Percentiles rank a stretch among this genome's conserved stretches.
These are phyloP conservation scores for Globisporangium polare DNA, from an alignment of 352 stramenopile genomes.

Conservation along the genomic window DNA sequence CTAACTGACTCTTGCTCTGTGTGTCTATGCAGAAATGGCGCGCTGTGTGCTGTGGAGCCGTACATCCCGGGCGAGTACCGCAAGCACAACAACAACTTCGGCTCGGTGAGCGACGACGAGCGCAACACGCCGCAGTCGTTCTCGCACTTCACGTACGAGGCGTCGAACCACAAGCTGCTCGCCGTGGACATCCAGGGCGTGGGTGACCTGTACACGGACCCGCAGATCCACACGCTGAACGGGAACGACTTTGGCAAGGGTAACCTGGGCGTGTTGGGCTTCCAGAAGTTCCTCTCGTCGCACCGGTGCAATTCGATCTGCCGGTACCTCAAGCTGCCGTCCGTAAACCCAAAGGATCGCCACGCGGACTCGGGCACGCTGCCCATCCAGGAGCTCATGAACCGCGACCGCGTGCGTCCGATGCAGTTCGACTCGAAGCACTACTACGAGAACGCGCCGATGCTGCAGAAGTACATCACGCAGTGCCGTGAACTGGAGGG, in stretches of 20 bases:
- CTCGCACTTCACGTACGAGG: slow-evolving; percentile 93
- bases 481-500: slow-evolving; percentile 60
- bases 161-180: slow-evolving; percentile 88
- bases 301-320: slow-evolving; percentile 89
- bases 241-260: slow-evolving; percentile 86
- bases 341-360: slow-evolving; percentile 75
- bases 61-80: slow-evolving; percentile 83
- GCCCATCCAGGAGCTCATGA: slow-evolving; percentile 81
- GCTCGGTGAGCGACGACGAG: slow-evolving; percentile 79
- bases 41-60: slow-evolving; percentile 71
- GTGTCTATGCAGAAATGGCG: slow-evolving; percentile 31
- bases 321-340: slow-evolving; percentile 78
- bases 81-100: slow-evolving; percentile 90
- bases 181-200: slow-evolving; percentile 95
- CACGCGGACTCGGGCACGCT: slow-evolving; percentile 72
- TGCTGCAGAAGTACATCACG: slow-evolving; percentile 84
- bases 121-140: slow-evolving; percentile 90
- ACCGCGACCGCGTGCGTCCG: slow-evolving; percentile 57
- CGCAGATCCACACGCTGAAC: slow-evolving; percentile 88
- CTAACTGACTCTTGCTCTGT: neutral
- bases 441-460: slow-evolving; percentile 83
- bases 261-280: slow-evolving; percentile 78
- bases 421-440: slow-evolving; percentile 82
- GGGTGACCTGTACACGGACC: slow-evolving; percentile 95
- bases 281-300: slow-evolving; percentile 85